phyloP scores from a whole-genome alignment of 768 basidiomycete species.

The Termitomyces sp. region DNA sequence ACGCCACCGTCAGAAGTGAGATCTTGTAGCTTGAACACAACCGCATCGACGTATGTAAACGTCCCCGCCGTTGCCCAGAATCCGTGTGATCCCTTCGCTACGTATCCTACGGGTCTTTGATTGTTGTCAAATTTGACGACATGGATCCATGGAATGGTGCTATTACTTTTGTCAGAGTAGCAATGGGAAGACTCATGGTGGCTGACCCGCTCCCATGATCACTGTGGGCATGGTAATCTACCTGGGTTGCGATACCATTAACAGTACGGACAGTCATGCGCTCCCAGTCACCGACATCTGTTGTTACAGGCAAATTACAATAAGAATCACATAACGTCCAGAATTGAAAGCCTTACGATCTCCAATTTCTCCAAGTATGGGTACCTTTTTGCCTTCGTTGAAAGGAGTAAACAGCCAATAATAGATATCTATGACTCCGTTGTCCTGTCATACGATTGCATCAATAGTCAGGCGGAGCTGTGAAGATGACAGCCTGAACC shows the following conservation, averaged over 20 bases:
- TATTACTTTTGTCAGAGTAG: background rate
- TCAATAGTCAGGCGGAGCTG: background rate
- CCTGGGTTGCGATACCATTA: slow-evolving; percentile 13
- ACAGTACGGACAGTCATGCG: slow-evolving; percentile 15
- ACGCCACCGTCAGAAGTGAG: slow-evolving; percentile 11
- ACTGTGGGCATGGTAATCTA: slow-evolving; percentile 15
- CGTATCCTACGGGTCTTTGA: slow-evolving; percentile 14
- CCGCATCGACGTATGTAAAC: slow-evolving; percentile 13
- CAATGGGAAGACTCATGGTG: background rate
- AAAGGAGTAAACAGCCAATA: slow-evolving; percentile 16
- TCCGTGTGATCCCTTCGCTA: slow-evolving; percentile 14
- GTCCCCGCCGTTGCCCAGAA: slow-evolving; percentile 15
- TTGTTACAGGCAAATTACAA: background rate
- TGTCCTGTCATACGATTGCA: slow-evolving; percentile 2
- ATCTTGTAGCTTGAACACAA: slow-evolving; percentile 13
- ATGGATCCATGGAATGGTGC: slow-evolving; percentile 14
- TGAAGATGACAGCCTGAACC: background rate
- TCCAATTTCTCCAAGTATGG: slow-evolving; percentile 11
- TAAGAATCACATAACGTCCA: background rate
- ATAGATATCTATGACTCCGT: slow-evolving; percentile 13
- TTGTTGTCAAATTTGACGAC: slow-evolving; percentile 13
- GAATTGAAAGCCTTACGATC: slow-evolving; percentile 6
- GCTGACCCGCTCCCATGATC: slow-evolving; percentile 12
- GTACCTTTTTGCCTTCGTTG: slow-evolving; percentile 14
- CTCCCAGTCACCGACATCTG: slow-evolving; percentile 17